These are phyloP conservation scores for Marsdenia floribunda DNA, from an alignment of 257 asterid genomes.

Conservation along the genomic window DNA sequence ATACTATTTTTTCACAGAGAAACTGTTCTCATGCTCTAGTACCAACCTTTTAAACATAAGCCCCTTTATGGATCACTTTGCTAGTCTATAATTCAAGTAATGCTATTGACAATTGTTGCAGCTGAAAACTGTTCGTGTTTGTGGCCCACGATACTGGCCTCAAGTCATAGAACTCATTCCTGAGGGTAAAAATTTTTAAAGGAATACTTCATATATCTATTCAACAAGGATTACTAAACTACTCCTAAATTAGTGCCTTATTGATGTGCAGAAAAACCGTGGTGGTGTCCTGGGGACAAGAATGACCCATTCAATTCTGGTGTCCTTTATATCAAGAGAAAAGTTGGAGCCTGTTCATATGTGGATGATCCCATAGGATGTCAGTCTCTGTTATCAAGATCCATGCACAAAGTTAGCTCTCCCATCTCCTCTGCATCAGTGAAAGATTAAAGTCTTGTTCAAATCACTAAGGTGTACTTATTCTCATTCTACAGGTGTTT, in stretches of 20 bases:
- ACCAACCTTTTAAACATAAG: not conserved
- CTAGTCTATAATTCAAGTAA: not conserved
- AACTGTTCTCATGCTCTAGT: not conserved
- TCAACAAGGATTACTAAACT: not conserved
- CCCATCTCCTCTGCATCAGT: constrained; percentile 10
- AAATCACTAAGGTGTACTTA: constrained; percentile 19
- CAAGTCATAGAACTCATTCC: constrained; percentile 80
- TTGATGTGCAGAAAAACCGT: constrained; percentile 68
- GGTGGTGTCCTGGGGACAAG: constrained; percentile 89
- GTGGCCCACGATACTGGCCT: constrained; percentile 99
- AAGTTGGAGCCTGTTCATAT: constrained; percentile 93
- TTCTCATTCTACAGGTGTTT: constrained; percentile 53
- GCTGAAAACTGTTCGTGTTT: constrained; percentile 89
- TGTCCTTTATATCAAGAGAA: constrained; percentile 79
- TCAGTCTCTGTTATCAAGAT: constrained; percentile 87
- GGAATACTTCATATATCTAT: constrained; percentile 1
- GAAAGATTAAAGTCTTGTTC: constrained; percentile 10
- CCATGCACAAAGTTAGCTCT: constrained; percentile 79
- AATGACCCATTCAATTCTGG: constrained; percentile 84
- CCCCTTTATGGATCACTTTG: not conserved
- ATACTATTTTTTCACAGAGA: not conserved
- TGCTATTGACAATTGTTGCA: constrained; percentile 30
- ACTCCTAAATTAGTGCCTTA: constrained; percentile 14
- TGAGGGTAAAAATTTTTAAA: constrained; percentile 44
- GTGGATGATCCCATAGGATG: constrained; percentile 96